Evolutionary conservation across 2,329 filamentous ascomycete species (phyloP).

Genomic region (Aspergillus thermomutatus): DNA sequence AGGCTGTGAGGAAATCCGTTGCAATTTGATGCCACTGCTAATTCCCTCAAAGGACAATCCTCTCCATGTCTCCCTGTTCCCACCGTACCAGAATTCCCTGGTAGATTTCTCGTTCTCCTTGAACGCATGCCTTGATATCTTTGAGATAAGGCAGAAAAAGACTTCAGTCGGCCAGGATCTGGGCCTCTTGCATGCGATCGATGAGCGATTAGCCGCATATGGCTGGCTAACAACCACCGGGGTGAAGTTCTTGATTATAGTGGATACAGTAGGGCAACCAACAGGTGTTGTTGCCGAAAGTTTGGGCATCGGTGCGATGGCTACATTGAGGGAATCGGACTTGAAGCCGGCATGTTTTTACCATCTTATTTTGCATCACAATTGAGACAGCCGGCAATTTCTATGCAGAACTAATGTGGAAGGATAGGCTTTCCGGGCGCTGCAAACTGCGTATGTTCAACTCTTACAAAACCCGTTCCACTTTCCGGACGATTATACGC

Average conservation of each 20-base stretch:
- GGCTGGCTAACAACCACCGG: constrained; percentile 97
- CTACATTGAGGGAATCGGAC: constrained; percentile 79
- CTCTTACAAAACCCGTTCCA: constrained; percentile 94
- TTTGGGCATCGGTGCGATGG: constrained; percentile 36
- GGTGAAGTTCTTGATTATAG: constrained; percentile 82
- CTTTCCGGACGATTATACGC: constrained; percentile 77
- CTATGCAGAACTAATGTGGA: background rate
- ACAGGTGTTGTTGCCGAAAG: constrained; percentile 35
- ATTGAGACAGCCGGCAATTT: background rate
- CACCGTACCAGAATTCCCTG: constrained; percentile 61
- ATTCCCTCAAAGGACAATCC: constrained; percentile 73
- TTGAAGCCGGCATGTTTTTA: constrained; percentile 66
- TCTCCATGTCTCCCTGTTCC: constrained; percentile 87
- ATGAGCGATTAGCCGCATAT: constrained; percentile 90
- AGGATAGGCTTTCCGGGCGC: constrained; percentile 72
- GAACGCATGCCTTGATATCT: constrained; percentile 88
- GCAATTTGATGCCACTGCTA: constrained; percentile 1
- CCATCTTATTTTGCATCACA: constrained; percentile 4
- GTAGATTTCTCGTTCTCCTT: constrained; percentile 90
- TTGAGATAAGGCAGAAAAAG: constrained; percentile 76
- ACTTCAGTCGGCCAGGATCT: constrained; percentile 77
- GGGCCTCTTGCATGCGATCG: constrained; percentile 86
- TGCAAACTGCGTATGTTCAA: constrained; percentile 88
- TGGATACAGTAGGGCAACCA: constrained; percentile 79
- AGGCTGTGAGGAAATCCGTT: constrained; percentile 63